These are phyloP conservation scores for Silene coronaria DNA, from an alignment of 179 eudicot genomes.

Conservation along the genomic window DNA sequence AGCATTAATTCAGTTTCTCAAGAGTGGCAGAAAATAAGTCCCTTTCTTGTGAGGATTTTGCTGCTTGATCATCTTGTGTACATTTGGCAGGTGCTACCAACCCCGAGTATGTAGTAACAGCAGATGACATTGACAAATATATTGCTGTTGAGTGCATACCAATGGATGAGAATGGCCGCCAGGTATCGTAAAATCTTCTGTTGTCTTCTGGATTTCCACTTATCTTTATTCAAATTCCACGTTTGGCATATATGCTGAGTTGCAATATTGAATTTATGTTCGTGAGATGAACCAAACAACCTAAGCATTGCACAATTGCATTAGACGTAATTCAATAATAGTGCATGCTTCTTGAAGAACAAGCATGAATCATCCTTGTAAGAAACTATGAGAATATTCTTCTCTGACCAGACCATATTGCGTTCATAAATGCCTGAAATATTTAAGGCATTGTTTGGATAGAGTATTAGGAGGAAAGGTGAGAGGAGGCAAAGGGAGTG, in stretches of 20 bases:
- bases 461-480: no score
- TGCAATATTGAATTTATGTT: neutral
- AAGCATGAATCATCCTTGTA: neutral
- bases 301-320: neutral
- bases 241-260: constrained; percentile 5
- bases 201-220: constrained; percentile 10
- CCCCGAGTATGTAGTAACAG: constrained; percentile 88
- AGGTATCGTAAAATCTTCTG: constrained; percentile 41
- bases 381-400: neutral
- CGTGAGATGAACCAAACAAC: neutral
- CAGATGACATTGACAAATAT: constrained; percentile 90
- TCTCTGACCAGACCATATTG: no score
- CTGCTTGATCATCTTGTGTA: constrained; percentile 16
- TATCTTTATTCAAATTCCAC: neutral
- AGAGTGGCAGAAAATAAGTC: constrained; percentile 3
- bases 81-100: constrained; percentile 74
- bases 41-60: constrained; percentile 12
- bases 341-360: constrained; percentile 2
- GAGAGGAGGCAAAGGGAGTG: no score
- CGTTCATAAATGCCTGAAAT: no score
- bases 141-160: constrained; percentile 96
- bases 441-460: no score
- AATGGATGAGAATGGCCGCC: constrained; percentile 86
- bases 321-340: neutral
- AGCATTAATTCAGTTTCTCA: neutral